These are phyloP conservation scores for Talaromyces borbonicus DNA, from an alignment of 495 filamentous ascomycete species.

Conservation along the genomic window DNA sequence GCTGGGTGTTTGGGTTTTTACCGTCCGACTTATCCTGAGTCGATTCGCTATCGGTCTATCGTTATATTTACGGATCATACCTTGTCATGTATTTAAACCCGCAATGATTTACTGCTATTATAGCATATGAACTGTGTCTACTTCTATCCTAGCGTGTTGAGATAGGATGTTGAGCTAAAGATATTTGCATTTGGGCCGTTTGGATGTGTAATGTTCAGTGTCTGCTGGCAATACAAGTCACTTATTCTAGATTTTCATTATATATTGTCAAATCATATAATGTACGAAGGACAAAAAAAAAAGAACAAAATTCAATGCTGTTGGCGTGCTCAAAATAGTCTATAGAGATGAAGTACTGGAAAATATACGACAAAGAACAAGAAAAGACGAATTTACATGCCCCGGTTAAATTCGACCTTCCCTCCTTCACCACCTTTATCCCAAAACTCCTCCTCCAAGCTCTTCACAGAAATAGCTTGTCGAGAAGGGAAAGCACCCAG, in stretches of 20 bases:
- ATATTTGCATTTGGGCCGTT: too few species aligned
- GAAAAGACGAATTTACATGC: conserved; percentile 47
- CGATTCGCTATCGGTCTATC: neutral
- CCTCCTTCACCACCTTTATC: conserved; percentile 61
- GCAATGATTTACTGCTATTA: neutral
- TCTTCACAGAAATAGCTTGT: conserved; percentile 62
- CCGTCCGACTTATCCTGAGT: too few species aligned
- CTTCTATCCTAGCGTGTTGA: too few species aligned
- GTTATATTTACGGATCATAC: conserved; percentile 1
- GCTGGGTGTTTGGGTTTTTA: conserved; percentile 4
- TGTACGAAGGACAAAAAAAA: too few species aligned
- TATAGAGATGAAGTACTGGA: neutral
- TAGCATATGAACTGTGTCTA: neutral
- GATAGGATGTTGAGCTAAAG: too few species aligned
- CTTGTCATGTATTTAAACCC: conserved; percentile 3
- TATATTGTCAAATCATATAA: too few species aligned
- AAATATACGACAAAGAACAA: neutral
- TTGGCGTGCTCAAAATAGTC: too few species aligned
- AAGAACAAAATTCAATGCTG: too few species aligned
- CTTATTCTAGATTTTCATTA: too few species aligned
- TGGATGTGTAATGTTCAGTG: too few species aligned
- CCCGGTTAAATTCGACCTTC: conserved; percentile 83
- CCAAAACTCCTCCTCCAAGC: conserved; percentile 75
- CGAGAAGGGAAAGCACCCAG: conserved; percentile 87
- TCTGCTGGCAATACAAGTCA: too few species aligned